Conservation (phyloP, 257 asterid species). For the Eucommia ulmoides region DNA sequence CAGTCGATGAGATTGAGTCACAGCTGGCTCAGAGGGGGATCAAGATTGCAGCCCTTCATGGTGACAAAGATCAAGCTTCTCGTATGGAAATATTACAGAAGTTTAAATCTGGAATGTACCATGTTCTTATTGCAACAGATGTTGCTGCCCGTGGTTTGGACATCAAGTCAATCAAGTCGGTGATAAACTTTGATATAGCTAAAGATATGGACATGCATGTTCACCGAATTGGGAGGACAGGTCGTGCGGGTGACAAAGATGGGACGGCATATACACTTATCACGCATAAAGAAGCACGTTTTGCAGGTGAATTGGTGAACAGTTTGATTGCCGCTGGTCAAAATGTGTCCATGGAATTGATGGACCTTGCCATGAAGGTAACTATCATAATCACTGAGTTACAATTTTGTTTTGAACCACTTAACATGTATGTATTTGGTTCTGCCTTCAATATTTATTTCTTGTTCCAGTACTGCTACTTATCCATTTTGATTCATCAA, state of each 20-base stretch:
- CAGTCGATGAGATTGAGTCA: conserved; percentile 82
- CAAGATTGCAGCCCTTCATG: conserved; percentile 92
- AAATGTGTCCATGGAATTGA: conserved; percentile 68
- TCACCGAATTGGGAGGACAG: conserved; percentile 98
- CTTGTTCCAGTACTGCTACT: no score
- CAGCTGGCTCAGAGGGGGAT: conserved; percentile 58
- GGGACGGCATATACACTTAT: conserved; percentile 95
- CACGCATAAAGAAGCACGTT: conserved; percentile 86
- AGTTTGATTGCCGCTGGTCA: conserved; percentile 98
- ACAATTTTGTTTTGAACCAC: not conserved
- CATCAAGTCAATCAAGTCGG: conserved; percentile 93
- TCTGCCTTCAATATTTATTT: no score
- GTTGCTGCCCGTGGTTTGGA: conserved; percentile 99
- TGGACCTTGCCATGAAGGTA: conserved; percentile 99
- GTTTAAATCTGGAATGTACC: conserved; percentile 80
- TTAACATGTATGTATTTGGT: not conserved
- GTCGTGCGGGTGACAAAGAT: conserved; percentile 99
- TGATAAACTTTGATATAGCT: conserved; percentile 86
- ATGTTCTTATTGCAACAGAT: conserved; percentile 96
- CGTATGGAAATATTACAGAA: conserved; percentile 85
- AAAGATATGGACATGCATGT: conserved; percentile 99
- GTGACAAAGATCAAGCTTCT: conserved; percentile 97
- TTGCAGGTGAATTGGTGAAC: conserved; percentile 89
- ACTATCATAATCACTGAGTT: not conserved
- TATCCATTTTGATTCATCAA: no score